Percentiles rank a stretch among this genome's conserved stretches.
These are phyloP conservation scores for Agaricus blazei DNA, from an alignment of 768 basidiomycete species.

Conservation along the genomic window DNA sequence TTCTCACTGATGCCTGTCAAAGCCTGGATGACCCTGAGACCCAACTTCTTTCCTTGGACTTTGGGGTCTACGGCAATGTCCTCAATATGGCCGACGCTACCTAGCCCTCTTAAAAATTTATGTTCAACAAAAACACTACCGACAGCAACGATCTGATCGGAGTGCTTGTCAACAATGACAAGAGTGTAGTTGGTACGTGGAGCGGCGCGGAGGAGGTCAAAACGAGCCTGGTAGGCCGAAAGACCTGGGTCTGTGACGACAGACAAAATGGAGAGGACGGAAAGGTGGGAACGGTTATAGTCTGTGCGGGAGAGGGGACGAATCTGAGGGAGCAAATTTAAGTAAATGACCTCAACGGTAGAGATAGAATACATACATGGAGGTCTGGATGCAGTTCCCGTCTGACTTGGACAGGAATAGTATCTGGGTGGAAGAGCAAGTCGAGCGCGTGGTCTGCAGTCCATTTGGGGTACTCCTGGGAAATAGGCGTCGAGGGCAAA, in stretches of 20 bases:
- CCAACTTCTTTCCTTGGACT: constrained; percentile 91
- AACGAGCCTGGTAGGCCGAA: constrained; percentile 66
- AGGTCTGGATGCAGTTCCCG: constrained; percentile 56
- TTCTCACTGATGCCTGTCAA: constrained; percentile 80
- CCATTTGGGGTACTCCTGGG: constrained; percentile 8
- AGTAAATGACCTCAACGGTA: not conserved
- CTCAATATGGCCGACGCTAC: constrained; percentile 92
- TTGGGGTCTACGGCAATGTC: constrained; percentile 91
- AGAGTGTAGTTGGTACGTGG: constrained; percentile 75
- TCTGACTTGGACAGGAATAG: constrained; percentile 65
- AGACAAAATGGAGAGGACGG: constrained; percentile 76
- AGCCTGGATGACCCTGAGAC: constrained; percentile 80
- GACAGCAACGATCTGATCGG: constrained; percentile 78
- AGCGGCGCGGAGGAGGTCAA: constrained; percentile 48
- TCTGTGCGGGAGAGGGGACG: constrained; percentile 88
- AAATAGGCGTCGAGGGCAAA: constrained; percentile 14
- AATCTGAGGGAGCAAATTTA: constrained; percentile 43
- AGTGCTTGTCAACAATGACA: constrained; percentile 72
- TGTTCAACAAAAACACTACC: constrained; percentile 87
- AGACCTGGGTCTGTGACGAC: constrained; percentile 64
- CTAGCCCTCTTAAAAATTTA: constrained; percentile 88
- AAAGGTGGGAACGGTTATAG: constrained; percentile 74
- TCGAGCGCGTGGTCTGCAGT: constrained; percentile 55
- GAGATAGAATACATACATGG: constrained; percentile 44
- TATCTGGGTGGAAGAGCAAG: constrained; percentile 67